A percentile compares a stretch with the other conserved stretches of the same genome.
Evolutionary conservation across 257 asterid species (phyloP).

Genomic region (Petunia secreta): DNA sequence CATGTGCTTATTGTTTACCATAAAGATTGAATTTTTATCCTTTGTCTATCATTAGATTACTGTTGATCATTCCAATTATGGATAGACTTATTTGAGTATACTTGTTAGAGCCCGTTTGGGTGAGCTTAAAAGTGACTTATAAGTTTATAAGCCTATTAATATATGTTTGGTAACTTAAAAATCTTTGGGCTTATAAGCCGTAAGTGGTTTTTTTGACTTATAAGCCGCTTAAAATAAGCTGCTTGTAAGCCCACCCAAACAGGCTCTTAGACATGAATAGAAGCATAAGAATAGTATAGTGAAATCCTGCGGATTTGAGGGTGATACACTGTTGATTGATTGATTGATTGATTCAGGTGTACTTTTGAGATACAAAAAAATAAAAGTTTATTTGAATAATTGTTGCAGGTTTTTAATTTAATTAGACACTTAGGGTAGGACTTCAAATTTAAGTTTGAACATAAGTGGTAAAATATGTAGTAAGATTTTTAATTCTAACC

Average conservation of each 20-base stretch:
- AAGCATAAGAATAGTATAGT: neutral
- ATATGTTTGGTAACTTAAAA: no score
- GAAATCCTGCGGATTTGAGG: neutral
- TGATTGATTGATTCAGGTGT: neutral
- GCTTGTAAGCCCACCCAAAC: no score
- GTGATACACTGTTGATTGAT: neutral
- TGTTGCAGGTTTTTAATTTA: neutral
- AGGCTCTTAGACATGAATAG: neutral
- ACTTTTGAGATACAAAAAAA: no score
- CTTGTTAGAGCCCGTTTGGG: neutral
- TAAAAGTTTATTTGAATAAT: no score
- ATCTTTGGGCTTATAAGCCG: no score
- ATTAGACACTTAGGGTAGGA: neutral
- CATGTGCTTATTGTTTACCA: neutral
- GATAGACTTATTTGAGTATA: neutral
- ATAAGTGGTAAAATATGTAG: no score
- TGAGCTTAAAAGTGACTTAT: no score
- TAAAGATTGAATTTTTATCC: neutral
- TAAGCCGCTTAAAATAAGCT: no score
- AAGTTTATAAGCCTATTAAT: no score
- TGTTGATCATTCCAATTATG: neutral
- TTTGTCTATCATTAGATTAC: neutral
- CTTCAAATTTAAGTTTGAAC: neutral
- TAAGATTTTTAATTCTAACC: neutral
- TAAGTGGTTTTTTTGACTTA: no score